phyloP scores from a whole-genome alignment of 2,329 filamentous ascomycete genomes.

The Piedraia hortae region DNA sequence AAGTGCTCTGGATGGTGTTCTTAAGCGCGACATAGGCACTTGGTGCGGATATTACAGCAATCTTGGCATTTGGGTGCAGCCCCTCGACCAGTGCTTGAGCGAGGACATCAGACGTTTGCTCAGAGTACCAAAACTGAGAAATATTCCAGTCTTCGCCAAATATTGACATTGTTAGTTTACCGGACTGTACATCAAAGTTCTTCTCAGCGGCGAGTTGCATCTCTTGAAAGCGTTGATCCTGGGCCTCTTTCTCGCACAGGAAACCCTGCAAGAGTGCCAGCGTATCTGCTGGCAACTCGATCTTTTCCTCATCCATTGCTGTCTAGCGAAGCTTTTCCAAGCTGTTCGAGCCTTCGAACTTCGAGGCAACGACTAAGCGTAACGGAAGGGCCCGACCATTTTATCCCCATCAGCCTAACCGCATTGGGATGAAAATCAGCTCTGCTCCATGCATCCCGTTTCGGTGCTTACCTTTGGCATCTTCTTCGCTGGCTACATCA shows the following conservation, averaged over 20 bases:
- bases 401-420: no score
- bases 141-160: constrained; percentile 66
- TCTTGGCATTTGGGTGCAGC: constrained; percentile 26
- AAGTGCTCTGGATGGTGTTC: constrained; percentile 22
- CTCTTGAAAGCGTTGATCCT: constrained; percentile 37
- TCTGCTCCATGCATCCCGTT: constrained; percentile 85
- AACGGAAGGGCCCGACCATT: no score
- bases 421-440: no score
- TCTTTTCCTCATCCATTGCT: constrained; percentile 5
- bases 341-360: no score
- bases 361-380: no score
- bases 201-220: constrained; percentile 34
- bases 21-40: constrained; percentile 53
- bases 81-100: constrained; percentile 38
- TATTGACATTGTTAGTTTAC: constrained; percentile 31
- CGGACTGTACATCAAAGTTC: constrained; percentile 15
- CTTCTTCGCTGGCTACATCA: constrained; percentile 98
- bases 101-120: constrained; percentile 37
- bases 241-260: constrained; percentile 41
- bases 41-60: constrained; percentile 46
- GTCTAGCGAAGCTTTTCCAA: no score
- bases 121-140: constrained; percentile 55
- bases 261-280: constrained; percentile 46
- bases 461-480: constrained; percentile 86
- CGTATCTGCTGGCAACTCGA: constrained; percentile 34